A percentile compares a stretch with the other conserved stretches of the same genome.
These are phyloP conservation scores for Kodamaea kaohsiungensis DNA, from an alignment of 805 yeast species.

Conservation along the genomic window DNA sequence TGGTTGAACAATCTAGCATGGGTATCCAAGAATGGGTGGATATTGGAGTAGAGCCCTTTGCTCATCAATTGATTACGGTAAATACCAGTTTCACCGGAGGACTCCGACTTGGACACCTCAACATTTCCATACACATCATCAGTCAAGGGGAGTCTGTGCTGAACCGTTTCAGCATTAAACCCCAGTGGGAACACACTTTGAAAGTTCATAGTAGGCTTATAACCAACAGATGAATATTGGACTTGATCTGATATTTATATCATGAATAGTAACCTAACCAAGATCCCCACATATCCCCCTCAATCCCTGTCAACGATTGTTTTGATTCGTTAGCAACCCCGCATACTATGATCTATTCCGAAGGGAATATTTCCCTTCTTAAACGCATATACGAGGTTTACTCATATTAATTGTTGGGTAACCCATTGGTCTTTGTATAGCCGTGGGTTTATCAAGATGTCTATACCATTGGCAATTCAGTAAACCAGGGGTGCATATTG, in stretches of 20 bases:
- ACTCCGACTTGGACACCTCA: not conserved
- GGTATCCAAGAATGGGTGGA: slow-evolving; percentile 40
- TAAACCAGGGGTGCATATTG: too few species aligned
- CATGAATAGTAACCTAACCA: not conserved
- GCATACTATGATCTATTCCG: not conserved
- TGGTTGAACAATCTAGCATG: slow-evolving; percentile 33
- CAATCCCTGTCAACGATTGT: slow-evolving; percentile 1
- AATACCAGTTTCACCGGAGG: not conserved
- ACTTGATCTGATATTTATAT: not conserved
- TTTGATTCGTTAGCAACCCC: not conserved
- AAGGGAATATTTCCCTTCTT: not conserved
- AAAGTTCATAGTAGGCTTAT: not conserved
- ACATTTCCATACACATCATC: not conserved
- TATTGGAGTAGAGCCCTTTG: not conserved
- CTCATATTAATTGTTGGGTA: not conserved
- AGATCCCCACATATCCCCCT: not conserved
- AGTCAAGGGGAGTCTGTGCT: slow-evolving; percentile 4
- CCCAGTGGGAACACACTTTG: slow-evolving; percentile 3
- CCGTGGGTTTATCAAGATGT: not conserved
- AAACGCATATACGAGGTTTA: not conserved
- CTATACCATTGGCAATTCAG: too few species aligned
- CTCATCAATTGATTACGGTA: slow-evolving; percentile 6
- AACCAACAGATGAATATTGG: not conserved
- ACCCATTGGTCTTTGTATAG: not conserved
- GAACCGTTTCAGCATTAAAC: slow-evolving; percentile 3